Evolutionary conservation across 2,329 filamentous ascomycete genomes (phyloP).

Genomic region (Alternaria conjuncta): DNA sequence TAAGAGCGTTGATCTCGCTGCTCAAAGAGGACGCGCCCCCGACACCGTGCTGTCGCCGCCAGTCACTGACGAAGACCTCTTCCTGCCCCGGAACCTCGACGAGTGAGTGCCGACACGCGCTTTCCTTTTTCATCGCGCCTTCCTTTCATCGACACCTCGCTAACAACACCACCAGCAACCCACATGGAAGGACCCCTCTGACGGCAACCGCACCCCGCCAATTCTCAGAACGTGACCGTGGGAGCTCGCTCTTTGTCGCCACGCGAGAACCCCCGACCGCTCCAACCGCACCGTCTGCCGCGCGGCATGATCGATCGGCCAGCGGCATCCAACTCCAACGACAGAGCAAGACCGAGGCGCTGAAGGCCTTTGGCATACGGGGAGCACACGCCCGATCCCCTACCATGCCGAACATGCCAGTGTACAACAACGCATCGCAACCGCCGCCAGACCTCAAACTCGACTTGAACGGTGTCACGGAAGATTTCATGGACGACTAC

Average conservation of each 20-base stretch:
- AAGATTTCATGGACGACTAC: slow-evolving; percentile 47
- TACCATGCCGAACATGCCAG: slow-evolving; percentile 49
- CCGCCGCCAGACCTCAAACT: slow-evolving; percentile 44
- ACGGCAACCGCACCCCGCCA: slow-evolving; percentile 29
- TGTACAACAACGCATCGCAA: slow-evolving; percentile 36
- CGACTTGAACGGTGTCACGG: slow-evolving; percentile 46
- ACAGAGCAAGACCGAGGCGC: slow-evolving; percentile 34
- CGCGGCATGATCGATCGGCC: slow-evolving; percentile 46
- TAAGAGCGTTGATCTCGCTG: slow-evolving; percentile 32
- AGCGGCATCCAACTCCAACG: slow-evolving; percentile 43
- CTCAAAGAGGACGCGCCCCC: slow-evolving; percentile 32
- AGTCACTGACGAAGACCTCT: slow-evolving; percentile 41
- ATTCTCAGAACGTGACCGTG: slow-evolving; percentile 29
- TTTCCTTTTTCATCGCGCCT: neutral
- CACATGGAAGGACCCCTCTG: slow-evolving; percentile 43
- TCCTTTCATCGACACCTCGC: neutral
- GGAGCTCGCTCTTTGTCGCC: slow-evolving; percentile 28
- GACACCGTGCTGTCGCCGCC: slow-evolving; percentile 40
- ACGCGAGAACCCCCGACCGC: slow-evolving; percentile 8
- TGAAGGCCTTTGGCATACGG: slow-evolving; percentile 27
- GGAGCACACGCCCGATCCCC: slow-evolving; percentile 40
- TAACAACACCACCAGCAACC: slow-evolving; percentile 38
- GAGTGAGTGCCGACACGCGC: slow-evolving; percentile 36
- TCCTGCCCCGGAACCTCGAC: slow-evolving; percentile 48
- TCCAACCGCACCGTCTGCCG: slow-evolving; percentile 10